Evolutionary conservation across 1,139 yeast species (phyloP).

Genomic region (Pichia sp.): DNA sequence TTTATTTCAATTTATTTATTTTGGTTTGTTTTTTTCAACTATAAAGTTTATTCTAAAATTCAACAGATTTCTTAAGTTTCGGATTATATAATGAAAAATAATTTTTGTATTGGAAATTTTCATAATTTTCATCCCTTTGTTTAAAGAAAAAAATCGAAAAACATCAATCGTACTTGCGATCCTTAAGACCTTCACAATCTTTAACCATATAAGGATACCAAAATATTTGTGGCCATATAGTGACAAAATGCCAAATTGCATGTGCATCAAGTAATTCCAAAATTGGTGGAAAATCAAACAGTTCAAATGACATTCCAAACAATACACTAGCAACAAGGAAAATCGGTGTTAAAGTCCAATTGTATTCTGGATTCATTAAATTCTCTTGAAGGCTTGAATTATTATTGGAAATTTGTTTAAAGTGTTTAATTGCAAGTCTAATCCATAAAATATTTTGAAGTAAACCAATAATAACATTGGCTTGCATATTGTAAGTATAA

Average conservation of each 20-base stretch:
- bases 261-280: constrained; percentile 79
- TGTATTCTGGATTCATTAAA: constrained; percentile 22
- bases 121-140: no score
- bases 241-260: constrained; percentile 83
- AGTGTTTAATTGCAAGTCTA: constrained; percentile 15
- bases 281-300: constrained; percentile 82
- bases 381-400: constrained; percentile 26
- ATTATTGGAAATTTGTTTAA: constrained; percentile 23
- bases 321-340: constrained; percentile 46
- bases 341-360: constrained; percentile 48
- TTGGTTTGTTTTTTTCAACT: no score
- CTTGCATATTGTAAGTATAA: constrained; percentile 90
- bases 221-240: constrained; percentile 50
- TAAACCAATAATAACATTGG: constrained; percentile 73
- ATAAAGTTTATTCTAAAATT: no score
- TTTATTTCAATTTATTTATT: no score
- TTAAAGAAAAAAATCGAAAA: no score
- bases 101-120: no score
- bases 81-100: no score
- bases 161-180: constrained; percentile 23
- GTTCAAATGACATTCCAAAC: constrained; percentile 77
- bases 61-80: no score
- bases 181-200: constrained; percentile 28
- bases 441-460: constrained; percentile 59
- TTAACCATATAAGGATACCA: constrained; percentile 34